Base-by-base conservation (phyloP, 805 yeast species). In the Kazachstania viticola region DNA sequence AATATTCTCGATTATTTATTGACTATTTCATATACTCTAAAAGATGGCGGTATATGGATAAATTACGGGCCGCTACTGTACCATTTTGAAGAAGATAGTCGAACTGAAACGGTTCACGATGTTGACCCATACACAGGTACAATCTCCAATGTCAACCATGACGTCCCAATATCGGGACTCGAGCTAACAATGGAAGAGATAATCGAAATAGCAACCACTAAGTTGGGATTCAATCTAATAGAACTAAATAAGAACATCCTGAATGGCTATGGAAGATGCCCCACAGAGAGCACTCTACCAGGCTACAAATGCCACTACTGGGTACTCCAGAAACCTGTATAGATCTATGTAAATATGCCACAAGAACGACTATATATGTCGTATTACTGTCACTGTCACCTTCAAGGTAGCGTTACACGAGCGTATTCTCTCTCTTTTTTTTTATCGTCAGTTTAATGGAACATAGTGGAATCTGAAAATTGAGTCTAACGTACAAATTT, bases 11-110 rank as follows among this genome's bases (percentile, higher is more conserved):
- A 73, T 32, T 73, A 72, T 41, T 28, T 73, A 25, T 58, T 57
- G 33, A 53, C 72, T 0, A 65, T 74, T 3, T 46, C 49, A 21
- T 59, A 69, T 42, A 61, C 68, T 19, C 39, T 73, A 34, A 56
- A 56, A 17, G 45, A 49, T 0, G 59, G 56, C 15, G 79, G 78
- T 0, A 40, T 53, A 16, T 73, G 79, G 79, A 53, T 72, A 14
- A 74, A 74, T 42, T 67, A 71, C 45, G 82, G 82, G 0, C 81
- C 79, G 0, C 49, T 75, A 23, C 54, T 71, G 27, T 74, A 81
- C 77, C 84, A 77, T 49, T 73, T 65, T 45, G 82, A 75, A 42
- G 64, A 61, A 37, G 71, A 67, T 34, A 56, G 51, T 16, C 47
- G 46, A n/a, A 49, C 54, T 8, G 44, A 50, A 6, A 40, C 43